Percentiles rank a stretch among this genome's conserved stretches.
phyloP scores from a whole-genome alignment of 768 basidiomycete genomes.

The Pleurotus tuber-regium region DNA sequence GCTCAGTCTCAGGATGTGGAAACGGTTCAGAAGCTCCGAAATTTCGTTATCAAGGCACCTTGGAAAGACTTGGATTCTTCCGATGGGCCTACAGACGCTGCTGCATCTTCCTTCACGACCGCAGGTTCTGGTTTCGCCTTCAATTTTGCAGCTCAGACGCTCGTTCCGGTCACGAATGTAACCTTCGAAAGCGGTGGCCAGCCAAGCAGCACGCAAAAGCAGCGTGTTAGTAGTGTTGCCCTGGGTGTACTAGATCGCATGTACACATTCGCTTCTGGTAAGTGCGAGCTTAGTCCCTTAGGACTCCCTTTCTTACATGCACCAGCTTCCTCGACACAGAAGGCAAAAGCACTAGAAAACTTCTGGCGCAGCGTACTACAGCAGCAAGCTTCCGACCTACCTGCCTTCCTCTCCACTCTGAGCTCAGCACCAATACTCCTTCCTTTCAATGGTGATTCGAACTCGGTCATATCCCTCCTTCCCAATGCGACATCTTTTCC shows the following conservation, averaged over 20 bases:
- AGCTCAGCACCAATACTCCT: slow-evolving; percentile 46
- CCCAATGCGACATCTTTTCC: slow-evolving; percentile 48
- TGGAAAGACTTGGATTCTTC: slow-evolving; percentile 39
- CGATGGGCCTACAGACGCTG: slow-evolving; percentile 38
- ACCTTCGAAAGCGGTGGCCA: slow-evolving; percentile 47
- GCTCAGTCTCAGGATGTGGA: slow-evolving; percentile 46
- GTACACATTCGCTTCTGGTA: slow-evolving; percentile 60
- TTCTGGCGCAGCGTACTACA: slow-evolving; percentile 57
- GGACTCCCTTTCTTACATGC: not conserved
- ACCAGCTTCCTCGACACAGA: slow-evolving; percentile 58
- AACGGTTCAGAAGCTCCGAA: slow-evolving; percentile 36
- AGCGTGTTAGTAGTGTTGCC: slow-evolving; percentile 36
- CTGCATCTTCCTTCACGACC: slow-evolving; percentile 34
- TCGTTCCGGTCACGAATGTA: slow-evolving; percentile 35
- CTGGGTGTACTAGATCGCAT: slow-evolving; percentile 49
- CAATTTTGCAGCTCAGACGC: slow-evolving; percentile 57
- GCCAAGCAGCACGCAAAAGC: slow-evolving; percentile 43
- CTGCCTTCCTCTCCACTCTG: slow-evolving; percentile 45
- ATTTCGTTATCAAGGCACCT: slow-evolving; percentile 45
- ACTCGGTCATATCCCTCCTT: slow-evolving; percentile 37
- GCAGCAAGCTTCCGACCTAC: slow-evolving; percentile 40
- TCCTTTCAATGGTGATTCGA: slow-evolving; percentile 50
- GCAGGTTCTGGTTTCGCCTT: slow-evolving; percentile 51
- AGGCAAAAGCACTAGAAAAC: slow-evolving; percentile 39
- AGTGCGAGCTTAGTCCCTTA: slow-evolving; percentile 16